These are phyloP conservation scores for Balamuthia mandrillaris DNA, from an alignment of 208 protist species.

Conservation along the genomic window DNA sequence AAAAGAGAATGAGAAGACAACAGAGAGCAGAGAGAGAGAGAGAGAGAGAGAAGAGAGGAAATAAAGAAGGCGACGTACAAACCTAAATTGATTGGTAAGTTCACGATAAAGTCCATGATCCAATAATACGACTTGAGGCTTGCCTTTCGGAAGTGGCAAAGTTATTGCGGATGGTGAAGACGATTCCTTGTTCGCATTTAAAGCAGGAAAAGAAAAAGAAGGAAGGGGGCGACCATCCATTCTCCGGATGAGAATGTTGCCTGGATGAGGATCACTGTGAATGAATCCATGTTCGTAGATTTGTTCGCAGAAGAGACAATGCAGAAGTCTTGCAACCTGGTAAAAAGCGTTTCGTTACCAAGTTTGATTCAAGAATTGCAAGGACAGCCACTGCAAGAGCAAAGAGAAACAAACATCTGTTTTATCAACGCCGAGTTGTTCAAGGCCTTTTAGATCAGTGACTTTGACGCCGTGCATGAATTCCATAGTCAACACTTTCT, in stretches of 20 bases:
- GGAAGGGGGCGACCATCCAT: constrained; percentile 46
- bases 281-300: constrained; percentile 90
- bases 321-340: constrained; percentile 74
- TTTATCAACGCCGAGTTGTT: constrained; percentile 38
- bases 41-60: not conserved
- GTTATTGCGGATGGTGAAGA: too few species aligned
- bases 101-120: constrained; percentile 92
- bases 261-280: constrained; percentile 80
- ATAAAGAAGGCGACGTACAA: not conserved
- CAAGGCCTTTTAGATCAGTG: constrained; percentile 46
- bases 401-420: constrained; percentile 12
- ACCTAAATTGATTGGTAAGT: constrained; percentile 66
- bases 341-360: not conserved
- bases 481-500: constrained; percentile 84
- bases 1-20: too few species aligned
- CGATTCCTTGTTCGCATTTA: too few species aligned
- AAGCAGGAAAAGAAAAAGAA: too few species aligned
- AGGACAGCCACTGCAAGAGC: not conserved
- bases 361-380: too few species aligned
- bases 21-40: not conserved
- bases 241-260: constrained; percentile 88
- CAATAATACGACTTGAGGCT: constrained; percentile 74
- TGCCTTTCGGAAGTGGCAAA: too few species aligned
- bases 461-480: constrained; percentile 81
- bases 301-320: constrained; percentile 84